Evolutionary conservation across 2,329 filamentous ascomycete species (phyloP), one percentile per base, ranked within the genome.

Genomic region (Aspergillus cejpii): DNA sequence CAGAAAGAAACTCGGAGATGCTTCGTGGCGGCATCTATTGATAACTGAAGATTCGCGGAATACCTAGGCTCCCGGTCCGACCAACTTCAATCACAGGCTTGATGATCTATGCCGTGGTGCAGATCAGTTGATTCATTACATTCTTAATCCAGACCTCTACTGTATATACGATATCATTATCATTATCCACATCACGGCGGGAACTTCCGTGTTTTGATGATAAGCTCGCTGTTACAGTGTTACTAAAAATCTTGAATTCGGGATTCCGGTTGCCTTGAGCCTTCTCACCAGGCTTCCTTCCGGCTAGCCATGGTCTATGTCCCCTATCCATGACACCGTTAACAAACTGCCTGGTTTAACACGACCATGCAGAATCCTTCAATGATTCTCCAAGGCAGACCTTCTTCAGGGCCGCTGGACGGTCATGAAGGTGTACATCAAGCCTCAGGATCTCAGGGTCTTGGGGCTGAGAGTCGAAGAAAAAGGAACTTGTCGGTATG

Each of bases 401-500:
- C 17, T 37, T 36, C 36, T 36, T 21, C 50, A 39, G 36, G 21
- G 26, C 37, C 39, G 37, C 48, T 46, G 43, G 42, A 36, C 41
- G 44, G 33, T 31, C 41, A 27, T 40, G 19, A 37, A 27, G n/a
- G 17, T 20, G 21, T 40, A n/a, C 44, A 28, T 8, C 44, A 46
- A 31, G 33, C 34, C 43, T 43, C 43, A 12, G 29, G 20, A 47
- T 38, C 43, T 21, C 10, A 34, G 17, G 39, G 37, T 26, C 49
- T 34, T 45, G 46, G 42, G 20, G 28, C 27, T 38, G 28, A 37
- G 23, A 36, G 17, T 43, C 49, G 44, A 37, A 50, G 48, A 34
- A 51, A 47, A 34, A 51, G 54, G 41, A 57, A 57, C 43, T 45
- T 47, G 46, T 37, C 53, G 53, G 56, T 57, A 57, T 53, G 54